Percentiles rank a stretch among this genome's conserved stretches.
These are phyloP conservation scores for Jacaranda copaia DNA, from an alignment of 257 asterid genomes.

Conservation along the genomic window DNA sequence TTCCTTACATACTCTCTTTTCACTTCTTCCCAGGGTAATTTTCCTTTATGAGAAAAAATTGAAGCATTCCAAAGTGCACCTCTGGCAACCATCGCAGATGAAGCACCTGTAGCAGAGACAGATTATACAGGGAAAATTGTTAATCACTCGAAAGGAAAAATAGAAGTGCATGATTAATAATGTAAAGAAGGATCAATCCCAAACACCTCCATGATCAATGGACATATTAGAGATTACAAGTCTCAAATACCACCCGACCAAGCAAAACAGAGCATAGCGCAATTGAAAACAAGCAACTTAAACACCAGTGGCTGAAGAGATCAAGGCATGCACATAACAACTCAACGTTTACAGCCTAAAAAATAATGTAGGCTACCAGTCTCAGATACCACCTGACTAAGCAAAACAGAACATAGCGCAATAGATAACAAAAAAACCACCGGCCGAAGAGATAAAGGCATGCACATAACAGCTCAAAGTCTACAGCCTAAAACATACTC, in stretches of 20 bases:
- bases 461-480: slow-evolving; percentile 14
- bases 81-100: slow-evolving; percentile 96
- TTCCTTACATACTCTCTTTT: slow-evolving; percentile 81
- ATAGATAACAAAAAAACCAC: slow-evolving; percentile 22
- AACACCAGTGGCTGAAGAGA: slow-evolving; percentile 27
- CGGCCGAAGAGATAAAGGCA: slow-evolving; percentile 11
- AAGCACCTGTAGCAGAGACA: slow-evolving; percentile 68
- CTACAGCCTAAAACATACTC: background rate
- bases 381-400: background rate
- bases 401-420: slow-evolving; percentile 17
- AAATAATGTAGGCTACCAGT: slow-evolving; percentile 4
- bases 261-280: slow-evolving; percentile 15
- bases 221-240: slow-evolving; percentile 2
- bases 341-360: background rate
- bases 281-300: slow-evolving; percentile 23
- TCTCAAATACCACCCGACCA: background rate
- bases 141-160: slow-evolving; percentile 22
- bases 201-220: slow-evolving; percentile 14
- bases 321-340: slow-evolving; percentile 17
- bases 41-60: slow-evolving; percentile 77
- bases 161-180: background rate
- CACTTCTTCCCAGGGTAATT: slow-evolving; percentile 78
- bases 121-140: slow-evolving; percentile 7
- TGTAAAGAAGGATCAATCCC: background rate
- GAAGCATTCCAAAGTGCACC: slow-evolving; percentile 99